Conservation (phyloP, 495 filamentous ascomycete genomes). For the Penicillium psychrofluorescens region DNA sequence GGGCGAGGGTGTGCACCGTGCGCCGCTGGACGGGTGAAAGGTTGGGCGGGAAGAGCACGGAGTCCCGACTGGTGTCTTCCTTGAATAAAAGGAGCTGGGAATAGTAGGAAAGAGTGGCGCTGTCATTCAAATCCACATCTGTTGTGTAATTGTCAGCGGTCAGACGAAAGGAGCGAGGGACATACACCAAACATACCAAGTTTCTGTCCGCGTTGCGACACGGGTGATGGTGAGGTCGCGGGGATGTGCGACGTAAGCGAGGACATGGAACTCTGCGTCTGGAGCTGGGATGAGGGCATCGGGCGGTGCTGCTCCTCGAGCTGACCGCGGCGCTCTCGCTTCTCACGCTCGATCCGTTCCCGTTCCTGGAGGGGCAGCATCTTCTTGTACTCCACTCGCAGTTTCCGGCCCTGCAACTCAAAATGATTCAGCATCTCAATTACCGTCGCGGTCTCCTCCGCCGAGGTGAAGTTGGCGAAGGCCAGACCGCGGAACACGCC, state of each 20-base stretch:
- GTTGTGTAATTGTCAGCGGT: background rate
- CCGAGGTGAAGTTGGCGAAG: slow-evolving; percentile 96
- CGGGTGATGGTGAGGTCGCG: slow-evolving; percentile 66
- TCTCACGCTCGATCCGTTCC: slow-evolving; percentile 94
- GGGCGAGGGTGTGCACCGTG: slow-evolving; percentile 86
- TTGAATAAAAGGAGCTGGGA: slow-evolving; percentile 84
- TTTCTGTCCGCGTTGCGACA: slow-evolving; percentile 54
- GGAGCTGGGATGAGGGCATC: slow-evolving; percentile 54
- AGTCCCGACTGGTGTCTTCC: slow-evolving; percentile 67
- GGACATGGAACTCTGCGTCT: slow-evolving; percentile 76
- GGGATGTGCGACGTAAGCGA: slow-evolving; percentile 69
- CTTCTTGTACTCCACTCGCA: slow-evolving; percentile 98
- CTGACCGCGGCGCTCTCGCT: slow-evolving; percentile 92
- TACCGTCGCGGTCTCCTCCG: slow-evolving; percentile 84
- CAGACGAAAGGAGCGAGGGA: slow-evolving; percentile 2
- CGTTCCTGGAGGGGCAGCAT: slow-evolving; percentile 93
- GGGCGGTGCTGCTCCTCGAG: slow-evolving; percentile 93
- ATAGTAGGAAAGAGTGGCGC: slow-evolving; percentile 77
- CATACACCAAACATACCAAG: slow-evolving; percentile 39
- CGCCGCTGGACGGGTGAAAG: slow-evolving; percentile 78
- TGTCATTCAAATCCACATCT: slow-evolving; percentile 90
- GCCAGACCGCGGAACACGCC: slow-evolving; percentile 94
- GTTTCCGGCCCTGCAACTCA: slow-evolving; percentile 87
- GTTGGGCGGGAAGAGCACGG: slow-evolving; percentile 71
- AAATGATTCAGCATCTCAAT: slow-evolving; percentile 91